These are phyloP conservation scores for Agrocybe pediades DNA, from an alignment of 768 basidiomycete species.

Conservation along the genomic window DNA sequence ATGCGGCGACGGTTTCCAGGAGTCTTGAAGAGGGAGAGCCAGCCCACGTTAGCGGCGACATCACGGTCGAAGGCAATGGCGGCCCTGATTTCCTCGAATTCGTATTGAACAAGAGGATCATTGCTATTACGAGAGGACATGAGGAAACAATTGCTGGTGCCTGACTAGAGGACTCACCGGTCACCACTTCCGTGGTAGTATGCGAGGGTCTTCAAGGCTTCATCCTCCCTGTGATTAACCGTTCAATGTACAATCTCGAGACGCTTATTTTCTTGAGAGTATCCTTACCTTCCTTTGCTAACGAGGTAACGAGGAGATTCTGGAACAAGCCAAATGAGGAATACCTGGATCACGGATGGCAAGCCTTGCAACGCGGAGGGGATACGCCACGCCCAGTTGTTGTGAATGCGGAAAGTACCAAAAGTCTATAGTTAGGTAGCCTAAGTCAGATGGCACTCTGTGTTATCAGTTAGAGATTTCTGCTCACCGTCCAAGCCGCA, in stretches of 20 bases:
- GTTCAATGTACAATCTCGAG: neutral
- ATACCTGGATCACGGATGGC: conserved; percentile 61
- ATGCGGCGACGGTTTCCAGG: conserved; percentile 56
- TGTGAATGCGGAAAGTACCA: conserved; percentile 64
- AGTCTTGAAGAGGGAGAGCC: conserved; percentile 45
- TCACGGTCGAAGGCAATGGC: conserved; percentile 48
- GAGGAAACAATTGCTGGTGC: neutral
- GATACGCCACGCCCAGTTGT: conserved; percentile 71
- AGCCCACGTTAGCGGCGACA: conserved; percentile 44
- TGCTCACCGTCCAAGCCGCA: conserved; percentile 60
- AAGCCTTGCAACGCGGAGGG: conserved; percentile 66
- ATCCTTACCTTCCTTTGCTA: conserved; percentile 48
- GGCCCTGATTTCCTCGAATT: conserved; percentile 67
- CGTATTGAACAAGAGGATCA: conserved; percentile 60
- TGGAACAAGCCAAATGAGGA: conserved; percentile 62
- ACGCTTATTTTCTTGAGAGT: neutral
- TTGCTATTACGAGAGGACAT: conserved; percentile 27
- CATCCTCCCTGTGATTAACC: conserved; percentile 31
- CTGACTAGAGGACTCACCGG: conserved; percentile 23
- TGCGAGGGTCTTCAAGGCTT: conserved; percentile 51
- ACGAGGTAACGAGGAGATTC: conserved; percentile 67
- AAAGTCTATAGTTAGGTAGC: conserved; percentile 58
- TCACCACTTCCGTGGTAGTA: conserved; percentile 60
- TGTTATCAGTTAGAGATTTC: neutral
- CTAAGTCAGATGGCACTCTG: neutral